Base-by-base conservation (phyloP, 768 basidiomycete species). In the Pisolithus orientalis region DNA sequence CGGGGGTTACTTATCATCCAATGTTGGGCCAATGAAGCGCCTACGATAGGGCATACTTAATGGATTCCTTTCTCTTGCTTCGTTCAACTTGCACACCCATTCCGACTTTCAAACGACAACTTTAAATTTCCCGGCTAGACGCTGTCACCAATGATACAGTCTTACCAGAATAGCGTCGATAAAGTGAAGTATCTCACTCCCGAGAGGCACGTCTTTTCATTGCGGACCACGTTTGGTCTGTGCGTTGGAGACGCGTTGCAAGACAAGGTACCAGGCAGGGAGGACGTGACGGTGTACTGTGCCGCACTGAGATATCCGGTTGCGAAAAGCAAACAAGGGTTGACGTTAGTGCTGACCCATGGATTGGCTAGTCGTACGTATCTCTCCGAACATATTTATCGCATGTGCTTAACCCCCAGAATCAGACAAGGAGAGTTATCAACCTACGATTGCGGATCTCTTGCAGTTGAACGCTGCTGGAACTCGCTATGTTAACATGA, bases 391-490 rank as follows among this genome's bases (percentile, higher is more conserved):
- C 6, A 4, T 31, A 42, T 29, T 51, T 1, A 25, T 51, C 16
- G 6, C n/a, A 17, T 44, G 6, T 5, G 16, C 24, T 3, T 6
- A 16, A 27, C 28, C 32, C 5, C 28, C 17, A 2, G 29, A 32
- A 24, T 32, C 39, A 67, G 67, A 62, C 16, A 67, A 69, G 45
- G 66, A 67, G 53, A 50, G 59, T 32, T 70, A 65, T 40, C 63
- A 69, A 17, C 42, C 54, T 4, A 13, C 54, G 32, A 51, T 68
- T 11, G 44, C 49, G 6, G 54, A 55, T 6, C 24, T 68, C 6
- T 58, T 69, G 38, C 39, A 39, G 29, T 51, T 54, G 44, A 45
- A 45, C 10, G 40, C 53, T 17, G 43, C 16, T 32, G 16, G 45
- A 32, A 14, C 28, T 43, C 39, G 39, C 25, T 21, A 27, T 27